Conservation (phyloP, 1,284 basidiomycete species). For the Cryptococcus hybrid region DNA sequence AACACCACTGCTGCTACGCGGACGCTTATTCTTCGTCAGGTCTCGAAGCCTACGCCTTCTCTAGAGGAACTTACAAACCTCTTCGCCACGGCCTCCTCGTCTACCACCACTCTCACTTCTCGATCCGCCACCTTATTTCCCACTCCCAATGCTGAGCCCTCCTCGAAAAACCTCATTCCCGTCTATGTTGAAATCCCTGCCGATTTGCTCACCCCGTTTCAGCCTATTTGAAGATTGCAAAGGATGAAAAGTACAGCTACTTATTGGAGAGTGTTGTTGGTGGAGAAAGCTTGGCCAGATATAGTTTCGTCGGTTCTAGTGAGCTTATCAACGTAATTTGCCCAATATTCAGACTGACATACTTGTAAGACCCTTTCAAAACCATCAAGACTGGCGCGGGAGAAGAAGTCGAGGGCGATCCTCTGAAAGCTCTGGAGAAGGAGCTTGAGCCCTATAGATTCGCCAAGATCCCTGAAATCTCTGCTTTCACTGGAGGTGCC, state of each 20-base stretch:
- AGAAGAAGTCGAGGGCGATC: slow-evolving; percentile 82
- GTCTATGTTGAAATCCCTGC: slow-evolving; percentile 91
- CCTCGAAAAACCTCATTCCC: slow-evolving; percentile 56
- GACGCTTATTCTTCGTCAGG: no score
- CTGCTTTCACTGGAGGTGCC: slow-evolving; percentile 74
- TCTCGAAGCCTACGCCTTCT: slow-evolving; percentile 17
- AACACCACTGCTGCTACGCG: slow-evolving; percentile 1
- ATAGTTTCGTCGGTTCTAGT: slow-evolving; percentile 96
- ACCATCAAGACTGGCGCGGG: slow-evolving; percentile 84
- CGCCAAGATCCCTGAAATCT: slow-evolving; percentile 83
- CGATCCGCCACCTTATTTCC: slow-evolving; percentile 22
- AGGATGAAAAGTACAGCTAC: slow-evolving; percentile 90
- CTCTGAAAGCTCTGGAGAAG: slow-evolving; percentile 76
- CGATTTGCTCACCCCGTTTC: slow-evolving; percentile 94
- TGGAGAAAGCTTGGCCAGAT: slow-evolving; percentile 88
- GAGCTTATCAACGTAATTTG: slow-evolving; percentile 35
- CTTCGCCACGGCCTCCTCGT: slow-evolving; percentile 24
- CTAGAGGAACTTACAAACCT: slow-evolving; percentile 37
- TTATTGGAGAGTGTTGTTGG: slow-evolving; percentile 87
- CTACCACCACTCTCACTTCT: slow-evolving; percentile 36
- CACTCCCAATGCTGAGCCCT: slow-evolving; percentile 6
- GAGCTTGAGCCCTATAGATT: slow-evolving; percentile 87
- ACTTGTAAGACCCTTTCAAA: slow-evolving; percentile 76
- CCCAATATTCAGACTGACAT: background rate
- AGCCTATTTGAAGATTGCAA: slow-evolving; percentile 89